Conservation (phyloP, 2,329 filamentous ascomycete genomes). For the Pseudocercospora fuligena region DNA sequence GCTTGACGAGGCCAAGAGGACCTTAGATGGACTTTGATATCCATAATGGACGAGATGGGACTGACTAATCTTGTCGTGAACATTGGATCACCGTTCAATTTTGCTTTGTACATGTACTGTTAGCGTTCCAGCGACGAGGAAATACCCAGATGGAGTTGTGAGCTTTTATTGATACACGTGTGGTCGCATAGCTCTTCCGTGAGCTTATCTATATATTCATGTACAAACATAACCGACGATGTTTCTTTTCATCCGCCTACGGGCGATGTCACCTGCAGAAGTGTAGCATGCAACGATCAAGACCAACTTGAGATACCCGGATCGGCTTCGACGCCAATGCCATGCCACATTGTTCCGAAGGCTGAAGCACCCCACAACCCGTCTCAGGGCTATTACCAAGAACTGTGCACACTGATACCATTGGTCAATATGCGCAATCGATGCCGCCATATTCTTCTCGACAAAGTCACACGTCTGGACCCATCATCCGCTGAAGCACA, state of each 20-base stretch:
- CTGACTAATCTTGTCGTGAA: not conserved
- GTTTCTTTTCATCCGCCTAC: not conserved
- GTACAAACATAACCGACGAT: not conserved
- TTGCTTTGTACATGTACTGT: not conserved
- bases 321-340: not conserved
- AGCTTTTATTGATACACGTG: not conserved
- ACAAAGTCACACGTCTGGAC: no score
- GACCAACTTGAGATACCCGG: not conserved
- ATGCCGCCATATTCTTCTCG: no score
- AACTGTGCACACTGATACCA: no score
- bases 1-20: conserved; percentile 73
- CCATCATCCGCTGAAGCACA: no score
- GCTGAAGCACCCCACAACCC: not conserved
- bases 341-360: not conserved
- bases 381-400: no score
- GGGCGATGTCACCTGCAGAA: not conserved
- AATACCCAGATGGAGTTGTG: conserved; percentile 11
- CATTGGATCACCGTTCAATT: not conserved
- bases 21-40: conserved; percentile 65
- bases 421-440: no score
- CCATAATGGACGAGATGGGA: no score
- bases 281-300: not conserved
- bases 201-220: not conserved
- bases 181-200: not conserved
- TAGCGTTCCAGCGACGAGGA: conserved; percentile 7